Percentiles rank a stretch among this genome's conserved stretches.
Evolutionary conservation across 1,284 basidiomycete species (phyloP).

Genomic region (Tilletia setariae): DNA sequence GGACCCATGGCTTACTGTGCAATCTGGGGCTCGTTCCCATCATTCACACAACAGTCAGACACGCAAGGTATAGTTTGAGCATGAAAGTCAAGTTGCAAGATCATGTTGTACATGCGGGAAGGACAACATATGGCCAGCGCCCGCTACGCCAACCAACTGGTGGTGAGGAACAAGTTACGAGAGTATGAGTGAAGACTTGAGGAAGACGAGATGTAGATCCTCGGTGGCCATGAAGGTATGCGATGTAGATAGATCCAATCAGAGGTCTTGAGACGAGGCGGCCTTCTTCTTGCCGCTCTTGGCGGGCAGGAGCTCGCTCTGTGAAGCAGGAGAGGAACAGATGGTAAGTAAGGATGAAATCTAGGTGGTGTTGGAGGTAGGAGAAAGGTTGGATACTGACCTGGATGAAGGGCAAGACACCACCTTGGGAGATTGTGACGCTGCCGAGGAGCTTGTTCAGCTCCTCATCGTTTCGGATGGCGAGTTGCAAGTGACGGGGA

Average conservation of each 20-base stretch:
- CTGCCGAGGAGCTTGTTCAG: conserved; percentile 73
- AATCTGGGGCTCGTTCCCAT: too few species aligned
- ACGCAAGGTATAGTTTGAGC: not conserved
- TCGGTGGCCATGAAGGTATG: not conserved
- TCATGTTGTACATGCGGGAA: conserved; percentile 5
- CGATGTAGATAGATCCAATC: not conserved
- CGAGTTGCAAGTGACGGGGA: conserved; percentile 82
- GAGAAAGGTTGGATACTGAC: too few species aligned
- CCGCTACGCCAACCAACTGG: conserved; percentile 3
- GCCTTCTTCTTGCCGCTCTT: conserved; percentile 63
- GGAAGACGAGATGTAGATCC: not conserved
- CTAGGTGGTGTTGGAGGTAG: too few species aligned
- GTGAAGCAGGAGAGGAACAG: conserved; percentile 26
- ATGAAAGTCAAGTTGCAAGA: not conserved
- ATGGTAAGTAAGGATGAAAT: too few species aligned
- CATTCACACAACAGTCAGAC: not conserved
- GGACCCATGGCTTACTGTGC: too few species aligned
- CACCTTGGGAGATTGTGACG: conserved; percentile 85
- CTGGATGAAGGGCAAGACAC: conserved; percentile 67
- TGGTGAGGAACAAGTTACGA: not conserved
- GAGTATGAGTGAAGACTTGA: not conserved
- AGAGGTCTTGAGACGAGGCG: conserved; percentile 13
- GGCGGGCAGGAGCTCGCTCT: conserved; percentile 67
- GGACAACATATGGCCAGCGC: not conserved
- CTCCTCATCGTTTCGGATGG: conserved; percentile 65